A percentile compares a stretch with the other conserved stretches of the same genome.
These are phyloP conservation scores for Fraxinus ornus DNA, from an alignment of 305 asterid species.

Conservation along the genomic window DNA sequence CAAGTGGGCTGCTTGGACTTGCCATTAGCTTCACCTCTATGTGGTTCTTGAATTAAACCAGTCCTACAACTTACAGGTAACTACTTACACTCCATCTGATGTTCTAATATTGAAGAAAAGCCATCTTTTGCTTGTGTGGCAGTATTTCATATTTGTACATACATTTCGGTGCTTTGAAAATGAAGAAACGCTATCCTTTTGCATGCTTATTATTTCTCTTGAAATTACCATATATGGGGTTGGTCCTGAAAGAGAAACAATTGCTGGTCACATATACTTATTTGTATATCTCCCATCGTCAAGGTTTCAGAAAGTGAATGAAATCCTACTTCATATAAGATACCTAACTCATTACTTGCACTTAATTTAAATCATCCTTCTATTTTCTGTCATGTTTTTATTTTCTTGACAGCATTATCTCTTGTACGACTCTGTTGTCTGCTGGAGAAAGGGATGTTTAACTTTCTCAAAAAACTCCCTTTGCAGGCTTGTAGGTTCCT, in stretches of 20 bases:
- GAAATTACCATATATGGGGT: neutral
- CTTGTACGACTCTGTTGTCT: neutral
- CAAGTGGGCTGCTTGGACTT: conserved; percentile 38
- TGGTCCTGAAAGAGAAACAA: neutral
- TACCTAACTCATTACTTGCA: neutral
- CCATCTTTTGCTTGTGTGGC: neutral
- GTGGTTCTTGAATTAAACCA: conserved; percentile 50
- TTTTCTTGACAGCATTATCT: neutral
- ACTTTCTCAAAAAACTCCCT: neutral
- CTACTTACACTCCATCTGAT: neutral
- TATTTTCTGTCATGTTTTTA: neutral
- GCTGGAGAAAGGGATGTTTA: neutral
- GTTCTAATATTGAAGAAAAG: neutral
- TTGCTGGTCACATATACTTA: neutral
- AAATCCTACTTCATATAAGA: neutral
- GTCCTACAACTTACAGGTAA: conserved; percentile 55
- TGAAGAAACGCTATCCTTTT: neutral
- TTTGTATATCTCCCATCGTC: neutral
- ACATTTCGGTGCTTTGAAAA: neutral
- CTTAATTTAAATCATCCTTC: neutral
- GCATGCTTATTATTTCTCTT: neutral
- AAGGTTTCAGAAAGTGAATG: neutral
- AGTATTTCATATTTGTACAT: neutral
- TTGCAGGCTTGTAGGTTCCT: conserved; percentile 49
- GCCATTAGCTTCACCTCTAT: conserved; percentile 53